Evolutionary conservation across 257 asterid genomes (phyloP).

Genomic region (Cordia subcordata): DNA sequence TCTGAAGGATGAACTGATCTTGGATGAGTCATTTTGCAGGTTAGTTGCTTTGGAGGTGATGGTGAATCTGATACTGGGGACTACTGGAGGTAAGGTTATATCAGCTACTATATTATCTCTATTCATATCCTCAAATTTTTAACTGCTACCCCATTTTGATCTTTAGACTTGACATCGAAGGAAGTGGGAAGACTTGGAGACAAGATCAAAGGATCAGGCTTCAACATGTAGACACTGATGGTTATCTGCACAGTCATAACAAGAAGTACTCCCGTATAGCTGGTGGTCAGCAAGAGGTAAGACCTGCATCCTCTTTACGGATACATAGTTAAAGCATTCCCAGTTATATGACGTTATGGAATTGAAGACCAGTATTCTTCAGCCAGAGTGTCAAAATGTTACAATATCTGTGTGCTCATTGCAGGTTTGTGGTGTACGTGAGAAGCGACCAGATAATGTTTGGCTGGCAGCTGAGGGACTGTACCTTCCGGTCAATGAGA

Average conservation of each 20-base stretch:
- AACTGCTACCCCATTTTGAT: not conserved
- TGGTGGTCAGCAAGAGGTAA: conserved; percentile 99
- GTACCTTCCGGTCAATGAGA: conserved; percentile 65
- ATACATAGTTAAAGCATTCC: not conserved
- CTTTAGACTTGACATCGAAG: conserved; percentile 81
- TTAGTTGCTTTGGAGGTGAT: conserved; percentile 89
- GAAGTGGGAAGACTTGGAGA: conserved; percentile 93
- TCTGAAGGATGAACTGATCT: not conserved
- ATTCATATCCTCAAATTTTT: not conserved
- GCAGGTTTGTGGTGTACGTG: conserved; percentile 92
- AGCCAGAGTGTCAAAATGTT: not conserved
- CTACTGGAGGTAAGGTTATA: conserved; percentile 62
- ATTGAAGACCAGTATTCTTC: not conserved
- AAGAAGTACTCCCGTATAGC: conserved; percentile 92
- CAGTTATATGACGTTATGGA: not conserved
- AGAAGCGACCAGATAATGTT: conserved; percentile 74
- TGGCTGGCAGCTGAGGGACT: conserved; percentile 98
- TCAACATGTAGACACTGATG: conserved; percentile 78
- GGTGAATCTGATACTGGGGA: conserved; percentile 88
- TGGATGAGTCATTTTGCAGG: conserved; percentile 37
- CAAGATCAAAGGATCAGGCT: conserved; percentile 95
- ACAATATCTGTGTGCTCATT: conserved; percentile 3
- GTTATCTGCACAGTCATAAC: conserved; percentile 96
- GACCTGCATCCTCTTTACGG: not conserved
- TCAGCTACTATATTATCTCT: not conserved